Percentiles rank a stretch among this genome's conserved stretches.
These are phyloP conservation scores for Quercus phellos DNA, from an alignment of 331 rosid species.

Conservation along the genomic window DNA sequence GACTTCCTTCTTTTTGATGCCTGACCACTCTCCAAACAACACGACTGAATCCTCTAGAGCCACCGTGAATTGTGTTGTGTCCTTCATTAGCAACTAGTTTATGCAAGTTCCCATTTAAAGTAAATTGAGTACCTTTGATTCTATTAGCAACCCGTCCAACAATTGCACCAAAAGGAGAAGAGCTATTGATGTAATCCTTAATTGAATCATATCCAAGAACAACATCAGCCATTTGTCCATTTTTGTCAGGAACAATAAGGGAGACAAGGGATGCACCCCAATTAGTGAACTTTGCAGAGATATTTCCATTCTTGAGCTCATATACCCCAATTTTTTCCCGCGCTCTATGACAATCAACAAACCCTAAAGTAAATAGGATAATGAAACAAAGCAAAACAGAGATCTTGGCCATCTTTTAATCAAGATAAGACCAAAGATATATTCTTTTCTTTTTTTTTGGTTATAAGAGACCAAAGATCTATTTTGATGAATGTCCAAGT, in stretches of 20 bases:
- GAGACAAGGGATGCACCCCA: constrained; percentile 84
- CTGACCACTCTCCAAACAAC: constrained; percentile 57
- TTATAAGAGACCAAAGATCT: neutral
- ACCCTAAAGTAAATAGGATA: constrained; percentile 36
- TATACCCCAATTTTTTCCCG: constrained; percentile 32
- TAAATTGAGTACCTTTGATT: constrained; percentile 72
- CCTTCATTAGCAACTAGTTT: constrained; percentile 67
- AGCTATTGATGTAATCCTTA: constrained; percentile 43
- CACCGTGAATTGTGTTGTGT: constrained; percentile 70
- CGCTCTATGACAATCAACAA: constrained; percentile 35
- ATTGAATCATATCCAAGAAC: constrained; percentile 74
- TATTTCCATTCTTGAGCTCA: constrained; percentile 60
- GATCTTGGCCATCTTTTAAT: constrained; percentile 34
- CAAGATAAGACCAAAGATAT: neutral
- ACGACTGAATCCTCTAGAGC: constrained; percentile 59
- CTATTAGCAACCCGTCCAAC: constrained; percentile 86
- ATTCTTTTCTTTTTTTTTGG: too few species aligned
- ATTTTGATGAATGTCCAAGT: neutral
- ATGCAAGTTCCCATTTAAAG: constrained; percentile 47
- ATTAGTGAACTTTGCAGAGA: constrained; percentile 65
- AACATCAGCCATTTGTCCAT: constrained; percentile 66
- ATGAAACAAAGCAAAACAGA: constrained; percentile 35
- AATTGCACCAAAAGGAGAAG: constrained; percentile 44
- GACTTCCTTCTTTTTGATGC: constrained; percentile 34
- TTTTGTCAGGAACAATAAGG: constrained; percentile 54